Percentiles rank a stretch among this genome's conserved stretches.
phyloP scores from a whole-genome alignment of 208 protist genomes.

The Balamuthia mandrillaris region DNA sequence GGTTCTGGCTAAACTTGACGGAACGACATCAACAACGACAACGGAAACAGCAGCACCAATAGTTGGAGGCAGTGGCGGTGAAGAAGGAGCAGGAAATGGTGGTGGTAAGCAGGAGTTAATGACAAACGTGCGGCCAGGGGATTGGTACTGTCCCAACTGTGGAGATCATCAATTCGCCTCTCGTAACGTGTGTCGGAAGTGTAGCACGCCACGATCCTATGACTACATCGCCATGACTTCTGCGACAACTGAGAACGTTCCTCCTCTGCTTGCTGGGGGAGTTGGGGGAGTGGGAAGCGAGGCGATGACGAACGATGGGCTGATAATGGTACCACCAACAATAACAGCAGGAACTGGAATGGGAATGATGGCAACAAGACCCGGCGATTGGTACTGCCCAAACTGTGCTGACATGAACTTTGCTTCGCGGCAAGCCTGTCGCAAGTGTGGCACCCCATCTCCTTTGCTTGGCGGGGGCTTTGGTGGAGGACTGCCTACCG shows the following conservation, averaged over 20 bases:
- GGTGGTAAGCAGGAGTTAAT: too few species aligned
- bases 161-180: constrained; percentile 33
- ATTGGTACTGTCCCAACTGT: constrained; percentile 34
- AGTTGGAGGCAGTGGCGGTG: too few species aligned
- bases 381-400: constrained; percentile 5
- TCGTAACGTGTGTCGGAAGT: constrained; percentile 14
- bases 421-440: constrained; percentile 30
- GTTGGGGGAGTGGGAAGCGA: too few species aligned
- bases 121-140: background rate
- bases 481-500: background rate
- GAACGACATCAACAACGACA: too few species aligned
- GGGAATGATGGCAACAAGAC: background rate
- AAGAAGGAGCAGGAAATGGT: too few species aligned
- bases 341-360: background rate
- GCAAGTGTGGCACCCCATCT: background rate
- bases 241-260: background rate
- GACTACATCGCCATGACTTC: background rate
- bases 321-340: background rate
- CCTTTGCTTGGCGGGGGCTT: background rate
- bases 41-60: too few species aligned
- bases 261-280: too few species aligned
- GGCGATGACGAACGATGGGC: too few species aligned
- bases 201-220: background rate
- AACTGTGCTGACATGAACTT: background rate
- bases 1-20: too few species aligned